Percentiles rank a stretch among this genome's conserved stretches.
phyloP scores from a whole-genome alignment of 1,284 basidiomycete species.

The Sanguinoderma infundibulare region DNA sequence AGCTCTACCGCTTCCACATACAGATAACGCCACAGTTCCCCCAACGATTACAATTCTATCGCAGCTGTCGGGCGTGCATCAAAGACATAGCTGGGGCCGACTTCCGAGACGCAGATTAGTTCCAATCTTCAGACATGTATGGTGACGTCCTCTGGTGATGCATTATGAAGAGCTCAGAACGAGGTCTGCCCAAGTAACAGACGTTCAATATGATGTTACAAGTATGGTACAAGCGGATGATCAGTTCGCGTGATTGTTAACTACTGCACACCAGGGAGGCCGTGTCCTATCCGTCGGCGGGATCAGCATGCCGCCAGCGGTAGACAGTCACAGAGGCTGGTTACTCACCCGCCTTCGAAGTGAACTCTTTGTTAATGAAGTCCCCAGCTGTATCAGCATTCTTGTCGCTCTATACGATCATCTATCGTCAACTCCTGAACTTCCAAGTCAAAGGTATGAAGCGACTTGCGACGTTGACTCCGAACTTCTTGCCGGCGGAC shows the following conservation, averaged over 20 bases:
- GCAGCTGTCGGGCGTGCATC: too few relatives aligned
- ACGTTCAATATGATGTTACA: constrained; percentile 7
- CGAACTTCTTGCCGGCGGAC: constrained; percentile 29
- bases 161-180: too few relatives aligned
- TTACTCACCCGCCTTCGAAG: constrained; percentile 27
- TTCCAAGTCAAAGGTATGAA: not conserved
- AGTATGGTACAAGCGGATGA: not conserved
- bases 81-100: too few relatives aligned
- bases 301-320: not conserved
- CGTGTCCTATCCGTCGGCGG: constrained; percentile 23
- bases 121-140: too few relatives aligned
- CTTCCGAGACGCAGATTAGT: too few relatives aligned
- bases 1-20: too few relatives aligned
- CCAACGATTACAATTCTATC: too few relatives aligned
- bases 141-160: too few relatives aligned
- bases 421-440: not conserved
- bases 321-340: not conserved
- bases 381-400: constrained; percentile 37
- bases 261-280: constrained; percentile 34
- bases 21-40: too few relatives aligned
- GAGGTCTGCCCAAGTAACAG: too few relatives aligned
- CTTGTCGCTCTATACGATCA: constrained; percentile 27
- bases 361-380: constrained; percentile 32
- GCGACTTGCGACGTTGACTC: constrained; percentile 34
- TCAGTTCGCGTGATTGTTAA: not conserved